These are phyloP conservation scores for Zymoseptoria passerinii DNA, from an alignment of 2,329 filamentous ascomycete genomes.

Conservation along the genomic window DNA sequence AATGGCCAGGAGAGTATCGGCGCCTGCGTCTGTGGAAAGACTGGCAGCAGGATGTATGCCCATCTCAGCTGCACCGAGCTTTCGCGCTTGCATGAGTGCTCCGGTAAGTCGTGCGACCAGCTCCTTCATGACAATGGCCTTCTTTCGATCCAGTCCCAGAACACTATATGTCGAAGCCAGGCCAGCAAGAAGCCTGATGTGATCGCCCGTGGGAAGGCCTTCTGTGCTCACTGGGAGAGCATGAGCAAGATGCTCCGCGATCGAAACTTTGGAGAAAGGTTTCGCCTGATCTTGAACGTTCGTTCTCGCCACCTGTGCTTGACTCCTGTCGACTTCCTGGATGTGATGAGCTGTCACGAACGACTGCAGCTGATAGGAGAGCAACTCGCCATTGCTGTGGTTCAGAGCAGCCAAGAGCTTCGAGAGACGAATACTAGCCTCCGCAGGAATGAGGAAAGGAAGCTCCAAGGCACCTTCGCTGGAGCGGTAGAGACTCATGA, in stretches of 20 bases:
- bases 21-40: conserved; percentile 59
- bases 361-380: conserved; percentile 5
- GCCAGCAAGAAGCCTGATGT: conserved; percentile 68
- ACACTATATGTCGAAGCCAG: conserved; percentile 78
- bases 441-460: conserved; percentile 62
- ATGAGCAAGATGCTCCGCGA: conserved; percentile 18
- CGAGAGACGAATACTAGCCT: conserved; percentile 64
- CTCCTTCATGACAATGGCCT: conserved; percentile 80
- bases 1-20: conserved; percentile 12
- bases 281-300: conserved; percentile 3
- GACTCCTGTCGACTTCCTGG: neutral
- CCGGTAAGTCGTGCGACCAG: conserved; percentile 74
- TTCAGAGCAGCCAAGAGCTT: conserved; percentile 63
- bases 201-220: conserved; percentile 30
- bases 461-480: conserved; percentile 53
- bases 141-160: conserved; percentile 77
- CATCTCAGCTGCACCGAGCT: conserved; percentile 87
- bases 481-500: conserved; percentile 63
- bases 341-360: neutral
- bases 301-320: neutral
- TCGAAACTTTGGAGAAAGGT: conserved; percentile 8
- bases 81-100: conserved; percentile 81
- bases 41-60: conserved; percentile 91
- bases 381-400: conserved; percentile 54
- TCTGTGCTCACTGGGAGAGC: conserved; percentile 20